Percentiles rank a stretch among this genome's conserved stretches.
Evolutionary conservation across 306 rosid species (phyloP).

Genomic region (Begonia loranthoides): DNA sequence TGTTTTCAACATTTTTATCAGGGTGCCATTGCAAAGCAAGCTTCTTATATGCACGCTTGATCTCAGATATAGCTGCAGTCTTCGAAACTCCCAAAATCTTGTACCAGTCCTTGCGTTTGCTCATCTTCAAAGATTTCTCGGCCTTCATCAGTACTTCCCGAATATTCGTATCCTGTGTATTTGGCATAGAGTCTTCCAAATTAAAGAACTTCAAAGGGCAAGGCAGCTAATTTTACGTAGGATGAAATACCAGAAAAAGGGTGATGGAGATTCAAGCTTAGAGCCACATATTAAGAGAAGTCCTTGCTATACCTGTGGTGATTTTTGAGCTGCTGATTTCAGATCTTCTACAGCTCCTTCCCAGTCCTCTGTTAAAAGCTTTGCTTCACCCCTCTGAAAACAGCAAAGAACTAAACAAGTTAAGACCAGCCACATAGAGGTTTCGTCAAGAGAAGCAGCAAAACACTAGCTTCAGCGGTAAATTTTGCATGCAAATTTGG

Average conservation of each 20-base stretch:
- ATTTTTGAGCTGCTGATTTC: constrained; percentile 79
- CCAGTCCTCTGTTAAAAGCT: constrained; percentile 90
- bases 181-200: not conserved
- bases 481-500: not conserved
- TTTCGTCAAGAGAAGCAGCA: no score
- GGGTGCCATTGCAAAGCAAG: constrained; percentile 99
- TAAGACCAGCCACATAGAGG: not conserved
- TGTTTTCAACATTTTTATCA: constrained; percentile 80
- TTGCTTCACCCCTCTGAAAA: constrained; percentile 92
- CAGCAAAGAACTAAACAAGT: constrained; percentile 9
- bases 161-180: constrained; percentile 71
- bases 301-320: constrained; percentile 58
- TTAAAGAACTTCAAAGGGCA: no score
- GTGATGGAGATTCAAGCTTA: no score
- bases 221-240: no score
- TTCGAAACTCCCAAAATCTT: constrained; percentile 86
- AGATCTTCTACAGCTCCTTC: constrained; percentile 95
- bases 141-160: constrained; percentile 80
- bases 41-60: constrained; percentile 93
- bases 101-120: constrained; percentile 97
- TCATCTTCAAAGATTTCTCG: constrained; percentile 88
- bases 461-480: not conserved
- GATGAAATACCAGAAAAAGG: no score
- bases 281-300: not conserved
- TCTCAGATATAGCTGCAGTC: constrained; percentile 63